Percentiles rank a stretch among this genome's conserved stretches.
These are phyloP conservation scores for Mollisia scopiformis DNA, from an alignment of 2,329 filamentous ascomycete genomes.

Conservation along the genomic window DNA sequence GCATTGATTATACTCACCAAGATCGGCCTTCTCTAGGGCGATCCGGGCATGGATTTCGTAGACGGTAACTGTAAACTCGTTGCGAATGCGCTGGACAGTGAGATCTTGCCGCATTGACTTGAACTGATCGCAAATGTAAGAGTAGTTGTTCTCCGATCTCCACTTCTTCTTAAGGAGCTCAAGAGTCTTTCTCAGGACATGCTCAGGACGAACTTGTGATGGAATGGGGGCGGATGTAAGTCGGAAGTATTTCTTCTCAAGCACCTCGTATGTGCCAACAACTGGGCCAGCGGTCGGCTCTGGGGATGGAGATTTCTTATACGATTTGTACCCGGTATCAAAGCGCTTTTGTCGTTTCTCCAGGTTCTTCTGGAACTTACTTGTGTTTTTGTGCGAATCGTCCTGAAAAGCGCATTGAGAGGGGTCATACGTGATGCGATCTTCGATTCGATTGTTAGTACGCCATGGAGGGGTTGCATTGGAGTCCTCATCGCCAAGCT, in stretches of 20 bases:
- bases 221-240: slow-evolving; percentile 89
- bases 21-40: slow-evolving; percentile 95
- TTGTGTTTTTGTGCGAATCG: slow-evolving; percentile 57
- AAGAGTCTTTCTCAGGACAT: slow-evolving; percentile 79
- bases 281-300: slow-evolving; percentile 69
- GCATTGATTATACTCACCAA: slow-evolving; percentile 99
- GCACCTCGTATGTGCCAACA: slow-evolving; percentile 77
- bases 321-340: slow-evolving; percentile 65
- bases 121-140: slow-evolving; percentile 98
- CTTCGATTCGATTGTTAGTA: slow-evolving; percentile 68
- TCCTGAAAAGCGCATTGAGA: slow-evolving; percentile 49
- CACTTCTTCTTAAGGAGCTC: slow-evolving; percentile 93
- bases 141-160: slow-evolving; percentile 91
- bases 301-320: slow-evolving; percentile 57
- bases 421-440: slow-evolving; percentile 67
- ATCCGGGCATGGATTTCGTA: slow-evolving; percentile 98
- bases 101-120: slow-evolving; percentile 98
- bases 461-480: slow-evolving; percentile 68
- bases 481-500: slow-evolving; percentile 53
- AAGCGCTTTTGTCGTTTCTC: slow-evolving; percentile 92
- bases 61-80: slow-evolving; percentile 92
- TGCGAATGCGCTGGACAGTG: slow-evolving; percentile 96
- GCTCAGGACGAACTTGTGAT: slow-evolving; percentile 83
- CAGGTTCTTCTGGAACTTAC: slow-evolving; percentile 88
- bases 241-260: slow-evolving; percentile 95